Base-by-base conservation (phyloP, 2,329 filamentous ascomycete species). In the Coniochaeta ligniaria region DNA sequence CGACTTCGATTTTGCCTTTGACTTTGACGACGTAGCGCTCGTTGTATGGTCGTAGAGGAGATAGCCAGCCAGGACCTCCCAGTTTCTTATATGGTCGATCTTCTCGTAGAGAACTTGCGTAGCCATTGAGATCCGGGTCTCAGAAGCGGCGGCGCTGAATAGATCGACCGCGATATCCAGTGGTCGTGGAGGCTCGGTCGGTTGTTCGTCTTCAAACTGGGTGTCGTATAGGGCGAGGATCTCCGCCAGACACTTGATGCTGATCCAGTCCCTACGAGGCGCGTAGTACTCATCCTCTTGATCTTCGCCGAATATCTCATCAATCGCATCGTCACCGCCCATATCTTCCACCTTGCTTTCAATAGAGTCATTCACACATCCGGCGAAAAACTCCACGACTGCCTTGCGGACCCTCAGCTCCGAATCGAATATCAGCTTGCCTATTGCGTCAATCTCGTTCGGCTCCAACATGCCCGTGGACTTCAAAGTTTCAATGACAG, bases 51-150 rank as follows among this genome's bases (percentile, higher is more conserved):
- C 95, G 71, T 91, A 96, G 1, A 99, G 80, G 7, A 99, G 82
- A 72, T 97, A 99, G 17, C 92, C 92, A 28, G 92, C 89, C 60
- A 99, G 75, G 5, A 90, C 83, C 70, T 96, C 91, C 95, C 95
- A 99, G 61, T 92, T 87, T 66, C 86, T 85, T 33, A 97, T 82
- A 67, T 95, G 91, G 0, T 86, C 80, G 62, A 97, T 84, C 66
- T 89, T 88, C 64, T 95, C 90, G 68, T 91, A 96, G 5, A 98
- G 81, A 0, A 88, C 90, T 71, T 96, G 90, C 0, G 92, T 90
- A 20, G 94, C 94, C 31, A 96, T 82, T 3, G 90, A 89, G 67
- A 96, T 92, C 58, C 94, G 85, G 0, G 92, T 95, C 64, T 96
- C 92, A 0, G 87, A 80, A 1, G 85, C 82, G 55, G 82, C 79